Conservation (phyloP, 2,329 filamentous ascomycete species). For the Zasmidium citrigriseum region DNA sequence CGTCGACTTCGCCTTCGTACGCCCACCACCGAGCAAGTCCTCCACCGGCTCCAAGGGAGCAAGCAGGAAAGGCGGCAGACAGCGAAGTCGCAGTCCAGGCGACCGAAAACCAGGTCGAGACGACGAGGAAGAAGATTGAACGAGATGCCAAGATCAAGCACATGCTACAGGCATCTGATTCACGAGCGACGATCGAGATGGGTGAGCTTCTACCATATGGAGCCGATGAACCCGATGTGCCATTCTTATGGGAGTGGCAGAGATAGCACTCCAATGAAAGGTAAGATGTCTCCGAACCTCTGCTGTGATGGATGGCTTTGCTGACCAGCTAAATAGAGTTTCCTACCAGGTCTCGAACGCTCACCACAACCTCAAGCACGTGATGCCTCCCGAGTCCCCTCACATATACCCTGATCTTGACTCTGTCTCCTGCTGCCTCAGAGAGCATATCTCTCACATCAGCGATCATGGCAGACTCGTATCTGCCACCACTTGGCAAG, state of each 20-base stretch:
- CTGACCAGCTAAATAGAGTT: neutral
- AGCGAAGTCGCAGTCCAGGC: conserved; percentile 47
- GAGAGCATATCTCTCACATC: neutral
- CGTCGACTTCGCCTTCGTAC: conserved; percentile 84
- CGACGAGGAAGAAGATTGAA: conserved; percentile 27
- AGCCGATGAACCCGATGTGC: neutral
- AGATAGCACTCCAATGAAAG: neutral
- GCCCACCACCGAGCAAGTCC: conserved; percentile 67
- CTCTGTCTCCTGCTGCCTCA: neutral
- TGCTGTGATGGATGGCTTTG: neutral
- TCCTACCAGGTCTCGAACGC: neutral
- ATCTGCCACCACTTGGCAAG: too few species aligned
- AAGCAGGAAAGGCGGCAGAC: conserved; percentile 34
- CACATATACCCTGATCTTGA: neutral
- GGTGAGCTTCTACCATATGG: too few species aligned
- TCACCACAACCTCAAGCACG: neutral
- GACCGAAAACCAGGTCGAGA: conserved; percentile 31
- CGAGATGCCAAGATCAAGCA: neutral
- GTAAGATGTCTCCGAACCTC: neutral
- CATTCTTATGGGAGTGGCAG: neutral
- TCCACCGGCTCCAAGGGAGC: conserved; percentile 32
- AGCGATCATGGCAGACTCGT: neutral
- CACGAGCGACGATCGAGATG: neutral
- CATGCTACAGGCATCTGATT: neutral
- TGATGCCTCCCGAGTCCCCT: neutral